Base-by-base conservation (phyloP, 352 stramenopile species). In the Globisporangium barbulae region DNA sequence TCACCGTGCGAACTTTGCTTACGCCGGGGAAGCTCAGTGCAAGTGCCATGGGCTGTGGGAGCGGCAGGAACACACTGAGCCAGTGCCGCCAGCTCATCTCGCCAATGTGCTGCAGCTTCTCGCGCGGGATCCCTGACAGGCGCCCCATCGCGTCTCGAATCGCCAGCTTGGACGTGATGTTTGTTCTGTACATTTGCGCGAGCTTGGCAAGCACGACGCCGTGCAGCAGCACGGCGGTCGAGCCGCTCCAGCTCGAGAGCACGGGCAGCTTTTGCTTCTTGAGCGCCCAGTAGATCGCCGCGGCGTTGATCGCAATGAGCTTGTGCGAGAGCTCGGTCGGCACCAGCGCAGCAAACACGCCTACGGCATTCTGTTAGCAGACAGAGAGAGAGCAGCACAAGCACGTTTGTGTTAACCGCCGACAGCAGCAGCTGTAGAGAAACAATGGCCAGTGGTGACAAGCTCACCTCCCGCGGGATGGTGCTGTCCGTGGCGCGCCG, bases 291-390 rank as follows among this genome's bases (percentile, higher is more conserved):
- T 71, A 85, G 19, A 89, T 66, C 9, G 83, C 68, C 2, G 62
- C 59, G 12, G 65, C 74, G 53, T 89, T 83, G 48, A 88, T 17
- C 6, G 71, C 69, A 21, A 89, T 30, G 47, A 89, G 57, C 25
- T 79, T 85, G 69, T 89, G 80, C 48, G 78, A 69, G n/a, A 88
- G 74, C 67, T 89, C 80, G 5, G 76, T 83, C 35, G 80, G 78
- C 22, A 89, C 22, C 13, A 63, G 44, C 30, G 57, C 21, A 9
- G 57, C 47, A 13, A 48, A 45, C 5, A 63, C 47, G 33, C 57
- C 57, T 13, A 63, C 33, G 5, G 45, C 45, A 15, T 63, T 63
- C 57, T 63, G 21, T 37, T n/a, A 53, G 39, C 44, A 53, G 12
- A 28, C 15, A 28, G 25, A 28, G 9, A 53, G 37, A 39, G 30